Percentiles rank a stretch among this genome's conserved stretches.
These are phyloP conservation scores for Periconia sp. DNA, from an alignment of 2,329 filamentous ascomycete genomes.

Conservation along the genomic window DNA sequence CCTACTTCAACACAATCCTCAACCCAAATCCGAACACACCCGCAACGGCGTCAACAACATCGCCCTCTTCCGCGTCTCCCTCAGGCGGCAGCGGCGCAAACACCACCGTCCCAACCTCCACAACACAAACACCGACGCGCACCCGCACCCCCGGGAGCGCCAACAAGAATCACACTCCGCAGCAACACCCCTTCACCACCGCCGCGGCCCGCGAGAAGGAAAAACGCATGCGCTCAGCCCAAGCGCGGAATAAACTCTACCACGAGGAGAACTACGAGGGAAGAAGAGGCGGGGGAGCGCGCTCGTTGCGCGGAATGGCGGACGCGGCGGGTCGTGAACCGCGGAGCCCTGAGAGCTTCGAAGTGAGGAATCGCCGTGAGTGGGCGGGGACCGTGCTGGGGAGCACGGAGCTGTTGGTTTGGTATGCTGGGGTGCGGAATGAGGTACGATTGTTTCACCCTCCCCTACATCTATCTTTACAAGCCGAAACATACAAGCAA, in stretches of 20 bases:
- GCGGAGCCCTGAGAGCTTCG: constrained; percentile 23
- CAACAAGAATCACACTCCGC: background rate
- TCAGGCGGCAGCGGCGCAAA: background rate
- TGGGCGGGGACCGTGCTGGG: constrained; percentile 37
- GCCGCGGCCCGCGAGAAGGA: constrained; percentile 8
- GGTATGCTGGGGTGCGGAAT: constrained; percentile 31
- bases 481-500: background rate
- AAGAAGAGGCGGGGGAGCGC: background rate
- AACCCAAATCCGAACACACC: constrained; percentile 2
- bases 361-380: constrained; percentile 27
- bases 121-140: background rate
- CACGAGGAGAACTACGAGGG: background rate
- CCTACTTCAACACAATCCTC: constrained; percentile 9
- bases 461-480: too few relatives aligned
- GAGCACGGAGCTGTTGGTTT: constrained; percentile 41
- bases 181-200: constrained; percentile 16
- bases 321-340: background rate
- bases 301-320: background rate
- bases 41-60: constrained; percentile 7
- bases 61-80: background rate
- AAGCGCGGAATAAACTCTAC: constrained; percentile 27
- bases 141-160: background rate
- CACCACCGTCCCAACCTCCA: background rate
- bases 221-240: constrained; percentile 18
- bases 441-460: constrained; percentile 27